These are phyloP conservation scores for Phytopythium montanum DNA, from an alignment of 352 stramenopile genomes.

Conservation along the genomic window DNA sequence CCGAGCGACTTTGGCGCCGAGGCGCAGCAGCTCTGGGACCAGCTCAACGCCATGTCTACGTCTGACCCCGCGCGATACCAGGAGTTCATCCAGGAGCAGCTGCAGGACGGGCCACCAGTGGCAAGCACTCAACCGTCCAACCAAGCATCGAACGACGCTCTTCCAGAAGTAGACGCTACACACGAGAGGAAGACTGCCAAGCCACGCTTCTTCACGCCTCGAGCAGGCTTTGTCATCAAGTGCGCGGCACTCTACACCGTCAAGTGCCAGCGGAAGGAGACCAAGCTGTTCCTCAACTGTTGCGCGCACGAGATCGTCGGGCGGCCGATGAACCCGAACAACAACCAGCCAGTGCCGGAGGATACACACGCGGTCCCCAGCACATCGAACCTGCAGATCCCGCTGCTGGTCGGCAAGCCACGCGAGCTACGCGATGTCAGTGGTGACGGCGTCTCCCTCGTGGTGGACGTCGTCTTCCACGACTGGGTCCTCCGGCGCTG, in stretches of 20 bases:
- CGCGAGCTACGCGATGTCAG: constrained; percentile 44
- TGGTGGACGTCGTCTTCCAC: constrained; percentile 77
- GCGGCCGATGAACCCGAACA: constrained; percentile 74
- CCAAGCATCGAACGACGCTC: neutral
- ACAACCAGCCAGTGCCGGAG: constrained; percentile 42
- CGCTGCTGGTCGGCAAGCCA: constrained; percentile 61
- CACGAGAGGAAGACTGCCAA: constrained; percentile 4
- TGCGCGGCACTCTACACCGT: constrained; percentile 45
- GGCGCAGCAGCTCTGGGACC: constrained; percentile 64
- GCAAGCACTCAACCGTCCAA: neutral
- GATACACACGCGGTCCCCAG: constrained; percentile 58
- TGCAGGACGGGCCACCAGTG: constrained; percentile 52
- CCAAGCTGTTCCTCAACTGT: constrained; percentile 82
- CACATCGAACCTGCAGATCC: constrained; percentile 74
- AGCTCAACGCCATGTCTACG: constrained; percentile 66
- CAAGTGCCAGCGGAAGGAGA: constrained; percentile 57
- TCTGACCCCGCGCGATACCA: constrained; percentile 71
- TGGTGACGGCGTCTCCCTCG: constrained; percentile 31
- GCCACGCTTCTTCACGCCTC: constrained; percentile 55
- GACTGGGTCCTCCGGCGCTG: constrained; percentile 72
- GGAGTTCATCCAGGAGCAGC: constrained; percentile 78
- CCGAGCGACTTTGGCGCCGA: constrained; percentile 62
- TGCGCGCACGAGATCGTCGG: constrained; percentile 73
- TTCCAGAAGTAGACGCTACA: neutral
- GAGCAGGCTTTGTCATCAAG: constrained; percentile 78